phyloP scores from a whole-genome alignment of 371 early-diverging fungal genomes.

The Sporodiniella umbellata region DNA sequence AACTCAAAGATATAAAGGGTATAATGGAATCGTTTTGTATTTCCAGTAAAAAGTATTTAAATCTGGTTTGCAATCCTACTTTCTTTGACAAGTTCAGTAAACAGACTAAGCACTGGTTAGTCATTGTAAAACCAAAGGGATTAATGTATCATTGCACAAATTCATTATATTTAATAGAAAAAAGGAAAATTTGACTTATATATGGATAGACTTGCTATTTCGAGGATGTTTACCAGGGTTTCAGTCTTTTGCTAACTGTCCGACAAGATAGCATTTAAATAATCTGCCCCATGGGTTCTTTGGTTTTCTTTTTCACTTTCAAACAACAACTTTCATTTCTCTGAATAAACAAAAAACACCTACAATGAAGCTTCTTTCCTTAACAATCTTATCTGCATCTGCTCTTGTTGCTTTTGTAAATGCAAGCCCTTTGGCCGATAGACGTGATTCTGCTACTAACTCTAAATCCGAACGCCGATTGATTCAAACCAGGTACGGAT shows the following conservation, averaged over 20 bases:
- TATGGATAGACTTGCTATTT: background rate
- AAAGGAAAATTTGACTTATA: background rate
- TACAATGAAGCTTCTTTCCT: constrained; percentile 18
- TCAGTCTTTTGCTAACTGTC: background rate
- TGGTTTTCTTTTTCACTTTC: constrained; percentile 1
- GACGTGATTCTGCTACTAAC: constrained; percentile 18
- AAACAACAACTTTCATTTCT: too few relatives aligned
- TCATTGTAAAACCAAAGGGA: too few relatives aligned
- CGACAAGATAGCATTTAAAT: background rate
- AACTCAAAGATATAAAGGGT: too few relatives aligned
- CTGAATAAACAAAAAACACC: background rate
- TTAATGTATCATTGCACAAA: background rate
- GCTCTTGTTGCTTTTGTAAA: constrained; percentile 19
- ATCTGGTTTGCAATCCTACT: too few relatives aligned
- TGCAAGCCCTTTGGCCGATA: constrained; percentile 32
- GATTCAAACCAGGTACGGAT: constrained; percentile 30
- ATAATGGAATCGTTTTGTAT: too few relatives aligned
- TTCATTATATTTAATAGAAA: background rate
- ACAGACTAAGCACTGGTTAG: too few relatives aligned
- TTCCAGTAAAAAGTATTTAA: too few relatives aligned
- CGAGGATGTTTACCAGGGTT: background rate
- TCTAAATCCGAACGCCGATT: constrained; percentile 30
- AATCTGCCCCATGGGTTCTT: background rate
- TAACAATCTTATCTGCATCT: constrained; percentile 26
- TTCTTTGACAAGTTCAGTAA: too few relatives aligned